Percentiles rank a stretch among this genome's conserved stretches.
Conservation (phyloP, 208 protist species). For the Acanthamoeba sp. region DNA sequence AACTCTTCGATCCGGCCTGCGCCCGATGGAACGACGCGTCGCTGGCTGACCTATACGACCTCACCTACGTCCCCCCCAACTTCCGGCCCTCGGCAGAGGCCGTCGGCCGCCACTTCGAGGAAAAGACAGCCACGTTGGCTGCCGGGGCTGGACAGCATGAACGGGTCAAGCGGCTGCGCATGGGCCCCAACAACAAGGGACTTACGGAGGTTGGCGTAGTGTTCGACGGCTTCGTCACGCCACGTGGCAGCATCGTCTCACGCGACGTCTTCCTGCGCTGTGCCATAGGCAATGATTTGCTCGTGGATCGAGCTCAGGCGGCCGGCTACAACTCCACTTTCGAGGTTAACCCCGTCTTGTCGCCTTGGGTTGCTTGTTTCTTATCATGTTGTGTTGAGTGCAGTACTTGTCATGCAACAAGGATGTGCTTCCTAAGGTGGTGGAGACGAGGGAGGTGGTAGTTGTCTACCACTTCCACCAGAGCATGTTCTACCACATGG, state of each 20-base stretch:
- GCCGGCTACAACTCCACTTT: conserved; percentile 10
- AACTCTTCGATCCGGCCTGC: not conserved
- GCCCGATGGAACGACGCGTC: not conserved
- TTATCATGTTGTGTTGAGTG: too few relatives aligned
- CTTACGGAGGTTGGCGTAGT: not conserved
- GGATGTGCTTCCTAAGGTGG: not conserved
- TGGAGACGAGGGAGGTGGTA: not conserved
- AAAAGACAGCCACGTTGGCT: not conserved
- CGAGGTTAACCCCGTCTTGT: not conserved
- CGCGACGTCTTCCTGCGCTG: conserved; percentile 14
- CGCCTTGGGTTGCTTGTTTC: too few relatives aligned
- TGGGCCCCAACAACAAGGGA: not conserved
- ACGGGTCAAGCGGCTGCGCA: conserved; percentile 13
- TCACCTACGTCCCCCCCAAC: not conserved
- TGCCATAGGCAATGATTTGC: not conserved
- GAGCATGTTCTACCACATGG: conserved; percentile 17
- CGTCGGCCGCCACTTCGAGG: not conserved
- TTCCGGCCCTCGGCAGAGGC: not conserved
- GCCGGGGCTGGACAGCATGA: not conserved
- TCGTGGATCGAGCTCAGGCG: not conserved
- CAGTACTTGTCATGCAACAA: conserved; percentile 9
- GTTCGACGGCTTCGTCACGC: not conserved
- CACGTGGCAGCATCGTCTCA: not conserved
- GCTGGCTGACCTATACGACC: not conserved
- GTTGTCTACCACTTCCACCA: not conserved